Evolutionary conservation across 305 asterid genomes (phyloP).

Genomic region (Rubia occidens): DNA sequence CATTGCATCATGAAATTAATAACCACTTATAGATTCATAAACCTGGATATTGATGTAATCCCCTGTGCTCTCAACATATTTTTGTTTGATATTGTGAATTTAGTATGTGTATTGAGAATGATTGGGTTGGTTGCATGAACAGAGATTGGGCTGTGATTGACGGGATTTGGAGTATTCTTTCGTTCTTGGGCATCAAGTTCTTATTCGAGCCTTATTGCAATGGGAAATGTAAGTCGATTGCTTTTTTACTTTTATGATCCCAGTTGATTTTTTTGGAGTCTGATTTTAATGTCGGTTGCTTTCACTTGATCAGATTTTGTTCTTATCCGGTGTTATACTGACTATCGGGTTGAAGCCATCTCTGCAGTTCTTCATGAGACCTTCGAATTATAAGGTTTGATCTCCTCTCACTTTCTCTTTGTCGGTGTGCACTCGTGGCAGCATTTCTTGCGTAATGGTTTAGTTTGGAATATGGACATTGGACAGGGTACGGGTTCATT

Average conservation of each 20-base stretch:
- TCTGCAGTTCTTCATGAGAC: conserved; percentile 47
- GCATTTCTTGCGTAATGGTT: conserved; percentile 3
- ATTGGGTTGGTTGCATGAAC: conserved; percentile 21
- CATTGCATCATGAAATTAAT: no score
- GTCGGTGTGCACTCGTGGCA: background rate
- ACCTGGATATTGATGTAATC: no score
- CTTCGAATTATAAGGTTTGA: conserved; percentile 45
- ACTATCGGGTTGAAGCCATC: conserved; percentile 68
- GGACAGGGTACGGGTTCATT: conserved; percentile 46
- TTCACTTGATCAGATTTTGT: conserved; percentile 57
- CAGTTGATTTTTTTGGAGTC: conserved; percentile 9
- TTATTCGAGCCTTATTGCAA: conserved; percentile 90
- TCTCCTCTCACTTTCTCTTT: background rate
- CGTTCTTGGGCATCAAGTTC: conserved; percentile 78
- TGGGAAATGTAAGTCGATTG: conserved; percentile 77
- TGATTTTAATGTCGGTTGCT: conserved; percentile 17
- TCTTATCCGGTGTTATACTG: conserved; percentile 75
- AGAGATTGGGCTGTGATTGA: conserved; percentile 93
- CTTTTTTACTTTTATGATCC: conserved; percentile 1
- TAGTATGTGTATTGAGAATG: background rate
- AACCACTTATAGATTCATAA: no score
- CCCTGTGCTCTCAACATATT: no score
- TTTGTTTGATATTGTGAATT: background rate
- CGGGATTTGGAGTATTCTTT: conserved; percentile 92
- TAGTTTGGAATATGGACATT: conserved; percentile 9